Evolutionary conservation across 495 filamentous ascomycete species (phyloP).

Genomic region (Xylaria sp.): DNA sequence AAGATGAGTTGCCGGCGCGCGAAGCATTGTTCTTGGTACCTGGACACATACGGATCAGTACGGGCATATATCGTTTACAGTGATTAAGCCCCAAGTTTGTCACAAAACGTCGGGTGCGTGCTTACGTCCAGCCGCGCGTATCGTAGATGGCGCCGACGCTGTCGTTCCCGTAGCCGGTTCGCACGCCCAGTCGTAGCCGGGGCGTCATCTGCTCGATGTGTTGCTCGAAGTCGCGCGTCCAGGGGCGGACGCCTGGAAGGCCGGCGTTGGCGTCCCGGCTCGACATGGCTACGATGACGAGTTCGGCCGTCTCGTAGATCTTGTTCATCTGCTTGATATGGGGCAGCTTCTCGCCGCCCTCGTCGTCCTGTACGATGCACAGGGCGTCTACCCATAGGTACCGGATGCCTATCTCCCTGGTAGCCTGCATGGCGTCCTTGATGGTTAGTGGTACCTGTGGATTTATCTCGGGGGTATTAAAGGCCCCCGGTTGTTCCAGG

Average conservation of each 20-base stretch:
- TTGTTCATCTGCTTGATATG: conserved; percentile 37
- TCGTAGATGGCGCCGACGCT: neutral
- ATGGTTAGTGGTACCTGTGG: conserved; percentile 36
- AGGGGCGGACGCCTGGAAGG: conserved; percentile 24
- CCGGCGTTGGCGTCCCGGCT: conserved; percentile 26
- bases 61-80: too few species aligned
- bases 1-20: conserved; percentile 12
- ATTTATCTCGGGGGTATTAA: conserved; percentile 12
- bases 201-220: conserved; percentile 29
- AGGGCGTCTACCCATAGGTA: conserved; percentile 45
- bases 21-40: neutral
- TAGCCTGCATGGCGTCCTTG: conserved; percentile 37
- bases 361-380: conserved; percentile 43
- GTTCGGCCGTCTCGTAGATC: conserved; percentile 38
- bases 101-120: neutral
- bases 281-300: conserved; percentile 36
- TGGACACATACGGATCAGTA: neutral
- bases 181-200: conserved; percentile 27
- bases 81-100: neutral
- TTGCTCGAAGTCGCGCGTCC: conserved; percentile 23
- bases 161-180: conserved; percentile 9
- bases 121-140: conserved; percentile 14
- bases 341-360: conserved; percentile 26
- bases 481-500: neutral
- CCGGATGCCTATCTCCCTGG: conserved; percentile 30